A percentile compares a stretch with the other conserved stretches of the same genome.
Conservation (phyloP, 2,329 filamentous ascomycete species). For the Blastomyces emzantsi region DNA sequence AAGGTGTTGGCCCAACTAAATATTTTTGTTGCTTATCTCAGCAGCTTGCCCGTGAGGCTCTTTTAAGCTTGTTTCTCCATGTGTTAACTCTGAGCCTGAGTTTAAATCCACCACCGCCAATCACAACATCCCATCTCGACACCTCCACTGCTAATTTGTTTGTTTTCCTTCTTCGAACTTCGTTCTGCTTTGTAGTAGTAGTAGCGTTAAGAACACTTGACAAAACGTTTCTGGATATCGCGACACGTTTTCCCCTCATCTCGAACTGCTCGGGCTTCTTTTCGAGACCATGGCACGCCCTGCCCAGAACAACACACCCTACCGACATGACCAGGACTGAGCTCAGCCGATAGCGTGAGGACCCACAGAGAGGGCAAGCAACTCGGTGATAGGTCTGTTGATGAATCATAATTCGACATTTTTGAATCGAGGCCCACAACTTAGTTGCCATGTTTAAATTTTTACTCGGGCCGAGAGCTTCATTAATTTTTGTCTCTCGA, state of each 20-base stretch:
- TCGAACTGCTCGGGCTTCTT: background rate
- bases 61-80: background rate
- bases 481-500: background rate
- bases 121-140: no score
- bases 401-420: no score
- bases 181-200: no score
- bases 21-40: background rate
- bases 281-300: background rate
- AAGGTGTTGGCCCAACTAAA: no score
- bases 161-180: background rate
- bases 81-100: background rate
- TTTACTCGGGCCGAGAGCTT: background rate
- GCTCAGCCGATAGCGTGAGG: no score
- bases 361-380: no score
- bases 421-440: no score
- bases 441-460: background rate
- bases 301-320: background rate
- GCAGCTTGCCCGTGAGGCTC: background rate
- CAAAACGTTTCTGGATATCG: background rate
- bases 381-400: no score
- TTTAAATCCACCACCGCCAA: background rate
- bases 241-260: background rate
- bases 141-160: background rate
- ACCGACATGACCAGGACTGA: no score
- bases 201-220: no score